Base-by-base conservation (phyloP, 108 stramenopile species). In the Mediolabrus comicus region DNA sequence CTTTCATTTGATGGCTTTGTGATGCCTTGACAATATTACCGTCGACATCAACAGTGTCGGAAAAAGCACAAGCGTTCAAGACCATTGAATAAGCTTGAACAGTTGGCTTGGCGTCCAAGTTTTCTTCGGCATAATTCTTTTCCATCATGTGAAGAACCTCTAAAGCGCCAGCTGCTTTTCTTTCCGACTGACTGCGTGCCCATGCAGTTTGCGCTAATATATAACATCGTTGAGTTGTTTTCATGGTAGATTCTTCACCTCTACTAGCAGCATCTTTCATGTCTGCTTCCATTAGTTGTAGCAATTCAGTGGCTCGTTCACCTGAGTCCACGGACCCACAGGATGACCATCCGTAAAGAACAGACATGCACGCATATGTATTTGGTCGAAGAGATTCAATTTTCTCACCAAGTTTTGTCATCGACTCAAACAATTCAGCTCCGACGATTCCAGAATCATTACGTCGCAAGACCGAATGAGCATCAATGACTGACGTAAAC, bases 1-100 rank as follows among this genome's bases (percentile, higher is more conserved):
- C 84, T 69, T 61, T 53, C 10, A 46, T n/a, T 53, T 87, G 83
- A 31, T 57, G 52, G 32, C 72, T 72, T n/a, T 41, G 67, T 6
- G 79, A 65, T 25, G 67, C 54, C 43, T 73, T 80, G 28, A 73
- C 55, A 16, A 52, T 29, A 9, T 51, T 66, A 22, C 75, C 75
- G 14, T 53, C 51, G 28, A 65, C 65, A 66, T 76, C 76, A 2
- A 61, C 71, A 3, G 58, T 54, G 24, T 79, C 81, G 3, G 84
- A 73, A 72, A 87, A 87, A 9, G 89, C 89, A 65, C 85, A 87
- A 24, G 86, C 78, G 55, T 90, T 87, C 17, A 89, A 61, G n/a
- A 89, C 85, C 57, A 83, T 76, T 9, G 85, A 86, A 72, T 90
- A 84, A 0, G 83, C 66, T 38, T 83, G 81, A 36, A 83, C 81